Percentiles rank a stretch among this genome's conserved stretches.
phyloP scores from a whole-genome alignment of 805 yeast species.

The Barnettozyma pratensis region DNA sequence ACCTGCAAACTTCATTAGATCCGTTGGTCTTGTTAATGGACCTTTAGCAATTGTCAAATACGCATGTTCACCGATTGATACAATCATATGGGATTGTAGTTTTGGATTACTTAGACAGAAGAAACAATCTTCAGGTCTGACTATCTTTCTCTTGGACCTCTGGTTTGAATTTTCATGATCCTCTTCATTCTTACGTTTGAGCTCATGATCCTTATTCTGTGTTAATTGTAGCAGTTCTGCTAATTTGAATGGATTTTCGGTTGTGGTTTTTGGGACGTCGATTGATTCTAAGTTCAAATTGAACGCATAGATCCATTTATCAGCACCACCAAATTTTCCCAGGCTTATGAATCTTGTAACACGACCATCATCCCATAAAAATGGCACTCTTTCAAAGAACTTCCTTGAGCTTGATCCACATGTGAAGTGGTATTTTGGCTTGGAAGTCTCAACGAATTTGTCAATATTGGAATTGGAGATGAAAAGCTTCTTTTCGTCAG shows the following conservation, averaged over 20 bases:
- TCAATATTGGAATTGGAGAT: conserved; percentile 45
- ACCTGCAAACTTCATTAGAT: conserved; percentile 57
- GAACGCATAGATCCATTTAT: conserved; percentile 77
- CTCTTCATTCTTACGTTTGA: conserved; percentile 12
- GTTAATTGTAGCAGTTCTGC: neutral
- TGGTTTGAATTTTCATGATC: conserved; percentile 6
- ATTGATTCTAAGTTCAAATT: conserved; percentile 30
- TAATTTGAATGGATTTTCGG: conserved; percentile 29
- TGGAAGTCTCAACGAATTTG: conserved; percentile 33
- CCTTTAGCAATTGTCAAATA: conserved; percentile 84
- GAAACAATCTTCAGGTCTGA: conserved; percentile 64
- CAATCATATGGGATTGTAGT: conserved; percentile 72
- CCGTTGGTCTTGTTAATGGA: conserved; percentile 57
- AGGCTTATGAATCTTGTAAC: conserved; percentile 63
- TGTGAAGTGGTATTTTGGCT: conserved; percentile 67
- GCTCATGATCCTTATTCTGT: conserved; percentile 1
- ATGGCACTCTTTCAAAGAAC: conserved; percentile 52
- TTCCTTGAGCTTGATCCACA: conserved; percentile 45
- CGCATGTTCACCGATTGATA: conserved; percentile 61
- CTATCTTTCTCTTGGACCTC: conserved; percentile 30
- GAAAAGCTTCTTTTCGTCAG: conserved; percentile 39
- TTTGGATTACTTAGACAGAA: conserved; percentile 80
- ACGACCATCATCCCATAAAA: conserved; percentile 46
- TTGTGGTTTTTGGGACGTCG: conserved; percentile 22
- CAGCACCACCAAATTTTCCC: conserved; percentile 49